Conservation (phyloP, 129 eudicot species). For the Solidago caesia region DNA sequence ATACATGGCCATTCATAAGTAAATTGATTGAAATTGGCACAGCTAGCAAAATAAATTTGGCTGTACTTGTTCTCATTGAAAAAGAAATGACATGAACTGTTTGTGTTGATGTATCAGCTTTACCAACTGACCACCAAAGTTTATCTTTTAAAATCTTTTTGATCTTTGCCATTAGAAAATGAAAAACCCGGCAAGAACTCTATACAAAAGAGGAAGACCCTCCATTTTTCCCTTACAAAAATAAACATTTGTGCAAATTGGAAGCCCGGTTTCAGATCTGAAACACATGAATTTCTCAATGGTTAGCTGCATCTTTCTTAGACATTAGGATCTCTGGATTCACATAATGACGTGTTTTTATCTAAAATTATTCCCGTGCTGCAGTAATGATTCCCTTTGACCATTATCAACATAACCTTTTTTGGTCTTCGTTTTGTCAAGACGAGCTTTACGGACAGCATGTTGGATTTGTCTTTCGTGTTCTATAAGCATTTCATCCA, state of each 20-base stretch:
- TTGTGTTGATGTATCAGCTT: constrained; percentile 6
- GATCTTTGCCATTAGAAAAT: constrained; percentile 28
- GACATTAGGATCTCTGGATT: constrained; percentile 18
- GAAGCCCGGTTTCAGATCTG: no score
- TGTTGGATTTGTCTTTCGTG: constrained; percentile 84
- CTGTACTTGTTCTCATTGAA: constrained; percentile 33
- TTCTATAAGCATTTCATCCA: constrained; percentile 87
- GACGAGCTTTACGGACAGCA: constrained; percentile 79
- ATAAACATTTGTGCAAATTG: constrained; percentile 19
- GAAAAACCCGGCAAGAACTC: constrained; percentile 20
- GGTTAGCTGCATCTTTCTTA: constrained; percentile 11
- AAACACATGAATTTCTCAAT: constrained; percentile 23
- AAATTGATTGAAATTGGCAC: constrained; percentile 2
- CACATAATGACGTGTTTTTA: constrained; percentile 5
- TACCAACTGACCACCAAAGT: constrained; percentile 21
- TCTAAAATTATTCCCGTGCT: constrained; percentile 36
- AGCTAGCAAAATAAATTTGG: constrained; percentile 7
- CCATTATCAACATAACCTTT: constrained; percentile 45
- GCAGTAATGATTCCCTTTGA: constrained; percentile 66
- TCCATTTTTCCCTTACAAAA: constrained; percentile 10
- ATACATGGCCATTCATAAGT: neutral
- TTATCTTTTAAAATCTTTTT: constrained; percentile 22
- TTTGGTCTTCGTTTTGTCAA: constrained; percentile 55
- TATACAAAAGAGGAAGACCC: constrained; percentile 32
- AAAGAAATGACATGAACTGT: constrained; percentile 11